Evolutionary conservation across 306 rosid genomes (phyloP).

Genomic region (Alnus glutinosa): DNA sequence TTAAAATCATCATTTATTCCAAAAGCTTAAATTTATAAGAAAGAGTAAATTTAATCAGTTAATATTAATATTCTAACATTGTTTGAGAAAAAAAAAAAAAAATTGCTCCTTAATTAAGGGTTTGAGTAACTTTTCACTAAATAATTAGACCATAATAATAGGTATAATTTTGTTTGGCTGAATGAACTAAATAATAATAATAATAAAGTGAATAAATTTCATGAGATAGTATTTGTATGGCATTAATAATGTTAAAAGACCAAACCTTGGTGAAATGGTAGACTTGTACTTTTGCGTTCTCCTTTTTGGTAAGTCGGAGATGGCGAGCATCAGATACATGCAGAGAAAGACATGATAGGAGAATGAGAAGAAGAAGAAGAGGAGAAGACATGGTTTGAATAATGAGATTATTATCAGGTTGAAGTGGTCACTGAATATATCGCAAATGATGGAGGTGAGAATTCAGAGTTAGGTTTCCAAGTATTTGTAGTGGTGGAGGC

Average conservation of each 20-base stretch:
- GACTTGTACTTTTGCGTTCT: slow-evolving; percentile 1
- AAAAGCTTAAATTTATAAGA: no score
- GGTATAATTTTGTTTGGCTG: background rate
- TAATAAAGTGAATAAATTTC: background rate
- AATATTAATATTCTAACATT: no score
- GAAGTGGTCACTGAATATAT: no score
- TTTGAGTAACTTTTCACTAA: background rate
- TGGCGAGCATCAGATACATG: slow-evolving; percentile 67
- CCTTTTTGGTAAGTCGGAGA: slow-evolving; percentile 14
- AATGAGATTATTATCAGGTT: background rate
- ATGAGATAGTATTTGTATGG: background rate
- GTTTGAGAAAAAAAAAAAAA: background rate
- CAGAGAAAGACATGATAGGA: slow-evolving; percentile 43
- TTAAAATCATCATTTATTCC: no score
- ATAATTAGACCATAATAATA: no score
- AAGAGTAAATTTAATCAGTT: no score
- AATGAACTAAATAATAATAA: background rate
- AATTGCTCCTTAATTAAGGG: background rate
- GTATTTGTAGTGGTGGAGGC: slow-evolving; percentile 43
- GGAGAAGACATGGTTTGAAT: slow-evolving; percentile 47
- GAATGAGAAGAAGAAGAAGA: slow-evolving; percentile 15
- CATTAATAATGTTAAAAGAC: background rate
- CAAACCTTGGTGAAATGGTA: slow-evolving; percentile 36
- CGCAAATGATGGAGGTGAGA: background rate
- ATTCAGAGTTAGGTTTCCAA: slow-evolving; percentile 20